phyloP scores from a whole-genome alignment of 805 yeast species.

The Cyberlindnera americana region DNA sequence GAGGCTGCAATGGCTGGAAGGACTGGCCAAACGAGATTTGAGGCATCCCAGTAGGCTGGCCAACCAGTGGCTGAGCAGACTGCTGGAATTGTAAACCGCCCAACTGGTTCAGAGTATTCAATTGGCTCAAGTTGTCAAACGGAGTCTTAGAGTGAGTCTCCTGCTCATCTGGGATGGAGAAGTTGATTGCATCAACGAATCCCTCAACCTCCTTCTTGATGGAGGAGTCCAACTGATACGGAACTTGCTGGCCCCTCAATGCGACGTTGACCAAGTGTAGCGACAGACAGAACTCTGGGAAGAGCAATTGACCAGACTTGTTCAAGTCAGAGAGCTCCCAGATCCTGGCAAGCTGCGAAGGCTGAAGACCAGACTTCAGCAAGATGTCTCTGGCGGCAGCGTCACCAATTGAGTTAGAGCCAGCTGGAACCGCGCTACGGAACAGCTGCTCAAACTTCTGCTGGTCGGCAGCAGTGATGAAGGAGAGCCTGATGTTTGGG shows the following conservation, averaged over 20 bases:
- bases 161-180: conserved; percentile 60
- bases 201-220: conserved; percentile 82
- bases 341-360: conserved; percentile 73
- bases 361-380: conserved; percentile 72
- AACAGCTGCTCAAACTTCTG: conserved; percentile 81
- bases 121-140: conserved; percentile 36
- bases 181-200: conserved; percentile 84
- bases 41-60: conserved; percentile 24
- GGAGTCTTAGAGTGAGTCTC: conserved; percentile 33
- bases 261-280: conserved; percentile 81
- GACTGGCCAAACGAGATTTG: conserved; percentile 26
- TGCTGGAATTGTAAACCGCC: conserved; percentile 32
- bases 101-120: conserved; percentile 31
- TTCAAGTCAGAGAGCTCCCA: conserved; percentile 93
- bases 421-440: conserved; percentile 64
- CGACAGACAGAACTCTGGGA: conserved; percentile 93
- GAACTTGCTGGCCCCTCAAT: conserved; percentile 74
- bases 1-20: conserved; percentile 33
- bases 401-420: conserved; percentile 52
- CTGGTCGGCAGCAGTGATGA: conserved; percentile 83
- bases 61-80: conserved; percentile 20
- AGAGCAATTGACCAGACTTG: conserved; percentile 77
- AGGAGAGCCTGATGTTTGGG: conserved; percentile 76
- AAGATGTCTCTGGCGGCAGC: conserved; percentile 76
- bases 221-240: conserved; percentile 64